These are phyloP conservation scores for Papiliotrema fonsecae DNA, from an alignment of 1,284 basidiomycete species.

Conservation along the genomic window DNA sequence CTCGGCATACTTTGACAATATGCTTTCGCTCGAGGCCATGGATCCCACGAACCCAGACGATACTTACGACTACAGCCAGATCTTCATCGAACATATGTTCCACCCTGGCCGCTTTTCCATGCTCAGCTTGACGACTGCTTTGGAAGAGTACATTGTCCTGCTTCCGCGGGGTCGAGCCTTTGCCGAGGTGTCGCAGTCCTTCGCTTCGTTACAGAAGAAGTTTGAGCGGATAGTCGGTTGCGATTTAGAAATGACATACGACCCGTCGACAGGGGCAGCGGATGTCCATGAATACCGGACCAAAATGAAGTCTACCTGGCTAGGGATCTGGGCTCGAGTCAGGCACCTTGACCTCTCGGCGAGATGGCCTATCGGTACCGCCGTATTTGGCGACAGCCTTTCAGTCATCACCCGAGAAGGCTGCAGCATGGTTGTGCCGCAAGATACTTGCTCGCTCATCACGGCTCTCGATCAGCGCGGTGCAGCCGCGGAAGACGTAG, in stretches of 20 bases:
- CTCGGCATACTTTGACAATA: slow-evolving; percentile 78
- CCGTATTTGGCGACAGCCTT: slow-evolving; percentile 37
- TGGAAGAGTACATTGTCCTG: slow-evolving; percentile 71
- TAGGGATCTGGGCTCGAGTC: slow-evolving; percentile 82
- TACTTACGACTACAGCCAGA: slow-evolving; percentile 53
- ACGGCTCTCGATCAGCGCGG: slow-evolving; percentile 31
- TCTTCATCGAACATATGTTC: slow-evolving; percentile 75
- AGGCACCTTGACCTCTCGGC: slow-evolving; percentile 78
- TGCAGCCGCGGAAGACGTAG: slow-evolving; percentile 19
- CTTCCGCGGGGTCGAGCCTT: slow-evolving; percentile 41
- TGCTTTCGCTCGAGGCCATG: slow-evolving; percentile 62
- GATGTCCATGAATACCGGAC: slow-evolving; percentile 75
- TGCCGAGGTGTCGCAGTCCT: slow-evolving; percentile 37
- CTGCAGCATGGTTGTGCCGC: slow-evolving; percentile 58
- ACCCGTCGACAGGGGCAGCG: slow-evolving; percentile 70
- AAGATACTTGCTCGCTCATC: slow-evolving; percentile 61
- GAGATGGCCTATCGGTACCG: slow-evolving; percentile 63
- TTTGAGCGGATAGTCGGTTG: slow-evolving; percentile 82
- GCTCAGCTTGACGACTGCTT: slow-evolving; percentile 68
- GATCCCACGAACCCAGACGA: slow-evolving; percentile 47
- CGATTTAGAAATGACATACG: slow-evolving; percentile 66
- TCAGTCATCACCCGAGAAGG: slow-evolving; percentile 74
- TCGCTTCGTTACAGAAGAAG: slow-evolving; percentile 65
- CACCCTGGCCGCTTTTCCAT: slow-evolving; percentile 81
- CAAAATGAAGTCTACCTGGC: slow-evolving; percentile 82